Evolutionary conservation across 2,329 filamentous ascomycete species (phyloP).

Genomic region (Arthrobotrys iridis): DNA sequence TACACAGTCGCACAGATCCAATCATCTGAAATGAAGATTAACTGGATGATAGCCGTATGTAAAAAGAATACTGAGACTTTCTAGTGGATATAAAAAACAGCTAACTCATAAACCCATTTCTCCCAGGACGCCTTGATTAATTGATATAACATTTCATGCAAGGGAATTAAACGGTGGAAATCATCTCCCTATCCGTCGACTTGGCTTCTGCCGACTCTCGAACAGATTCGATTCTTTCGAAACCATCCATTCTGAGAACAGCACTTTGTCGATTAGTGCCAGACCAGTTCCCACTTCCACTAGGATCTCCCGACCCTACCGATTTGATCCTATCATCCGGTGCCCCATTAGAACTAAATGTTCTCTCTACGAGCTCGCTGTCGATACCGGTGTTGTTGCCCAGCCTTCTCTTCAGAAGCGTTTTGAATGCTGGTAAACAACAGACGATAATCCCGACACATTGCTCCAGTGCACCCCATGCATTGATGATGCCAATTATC

Average conservation of each 20-base stretch:
- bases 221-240: constrained; percentile 19
- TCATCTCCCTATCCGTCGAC: not conserved
- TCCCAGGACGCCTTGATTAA: too few relatives aligned
- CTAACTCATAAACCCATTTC: too few relatives aligned
- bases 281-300: not conserved
- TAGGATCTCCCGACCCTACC: not conserved
- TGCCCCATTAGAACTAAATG: not conserved
- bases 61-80: not conserved
- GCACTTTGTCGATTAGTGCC: not conserved
- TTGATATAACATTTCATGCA: not conserved
- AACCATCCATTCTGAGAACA: constrained; percentile 25
- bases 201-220: not conserved
- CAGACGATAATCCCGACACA: constrained; percentile 38
- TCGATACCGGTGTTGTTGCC: not conserved
- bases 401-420: constrained; percentile 5
- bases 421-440: constrained; percentile 43
- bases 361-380: not conserved
- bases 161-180: not conserved
- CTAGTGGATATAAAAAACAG: too few relatives aligned
- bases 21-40: not conserved
- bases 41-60: too few relatives aligned
- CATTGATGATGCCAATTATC: constrained; percentile 30
- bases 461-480: constrained; percentile 36
- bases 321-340: not conserved
- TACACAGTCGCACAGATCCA: not conserved